Percentiles rank a stretch among this genome's conserved stretches.
These are phyloP conservation scores for Macadamia integrifolia DNA, from an alignment of 164 flowering plant species.

Conservation along the genomic window DNA sequence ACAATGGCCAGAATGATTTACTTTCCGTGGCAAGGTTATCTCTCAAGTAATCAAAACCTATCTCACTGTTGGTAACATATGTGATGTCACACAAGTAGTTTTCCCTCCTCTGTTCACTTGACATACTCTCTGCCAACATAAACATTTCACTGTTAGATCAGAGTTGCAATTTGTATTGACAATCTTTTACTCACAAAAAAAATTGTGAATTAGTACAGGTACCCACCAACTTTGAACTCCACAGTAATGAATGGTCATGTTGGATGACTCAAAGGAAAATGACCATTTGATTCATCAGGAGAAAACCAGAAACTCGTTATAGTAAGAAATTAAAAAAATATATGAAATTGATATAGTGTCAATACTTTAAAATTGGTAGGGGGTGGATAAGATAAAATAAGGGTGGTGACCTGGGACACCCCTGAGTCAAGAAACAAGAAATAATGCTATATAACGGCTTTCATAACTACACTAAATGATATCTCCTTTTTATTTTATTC, in stretches of 20 bases:
- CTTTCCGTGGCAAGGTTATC: slow-evolving; percentile 99
- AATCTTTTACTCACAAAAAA: neutral
- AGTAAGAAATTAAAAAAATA: no score
- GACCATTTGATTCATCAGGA: no score
- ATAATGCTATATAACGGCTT: no score
- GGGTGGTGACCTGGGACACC: no score
- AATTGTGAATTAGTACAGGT: no score
- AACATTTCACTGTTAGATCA: slow-evolving; percentile 15
- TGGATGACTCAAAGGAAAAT: neutral
- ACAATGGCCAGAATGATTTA: slow-evolving; percentile 30
- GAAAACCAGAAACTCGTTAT: no score
- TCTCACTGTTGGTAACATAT: slow-evolving; percentile 97
- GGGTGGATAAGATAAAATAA: no score
- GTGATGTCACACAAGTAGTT: slow-evolving; percentile 92
- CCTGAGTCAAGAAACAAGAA: no score
- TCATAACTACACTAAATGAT: no score
- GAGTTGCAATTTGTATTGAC: neutral
- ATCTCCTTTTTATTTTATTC: no score
- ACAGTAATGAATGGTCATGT: neutral
- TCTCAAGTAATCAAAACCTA: slow-evolving; percentile 97
- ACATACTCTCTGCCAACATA: slow-evolving; percentile 82
- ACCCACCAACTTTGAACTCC: neutral
- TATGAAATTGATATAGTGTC: no score
- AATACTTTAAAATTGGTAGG: no score
- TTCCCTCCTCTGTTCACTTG: slow-evolving; percentile 90